A percentile compares a stretch with the other conserved stretches of the same genome.
Evolutionary conservation across 257 asterid genomes (phyloP).

Genomic region (Marsdenia floribunda): DNA sequence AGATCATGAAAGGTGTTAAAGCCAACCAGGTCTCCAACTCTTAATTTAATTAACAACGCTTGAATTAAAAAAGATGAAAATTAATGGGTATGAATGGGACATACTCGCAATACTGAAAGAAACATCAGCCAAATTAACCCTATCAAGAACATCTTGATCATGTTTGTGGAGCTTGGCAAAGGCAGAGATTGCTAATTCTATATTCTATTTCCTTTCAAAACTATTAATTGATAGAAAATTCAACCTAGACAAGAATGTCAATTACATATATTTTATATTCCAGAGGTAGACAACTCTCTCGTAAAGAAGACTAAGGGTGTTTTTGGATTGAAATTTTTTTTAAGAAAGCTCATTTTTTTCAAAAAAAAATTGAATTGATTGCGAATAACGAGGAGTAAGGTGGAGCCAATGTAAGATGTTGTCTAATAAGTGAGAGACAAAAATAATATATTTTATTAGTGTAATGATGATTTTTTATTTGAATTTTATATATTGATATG

Average conservation of each 20-base stretch:
- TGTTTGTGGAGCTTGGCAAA: slow-evolving; percentile 56
- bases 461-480: too few relatives aligned
- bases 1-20: not conserved
- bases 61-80: not conserved
- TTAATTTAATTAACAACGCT: not conserved
- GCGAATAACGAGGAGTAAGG: too few relatives aligned
- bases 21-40: not conserved
- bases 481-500: too few relatives aligned
- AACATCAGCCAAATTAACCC: slow-evolving; percentile 36
- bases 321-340: too few relatives aligned
- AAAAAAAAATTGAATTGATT: too few relatives aligned
- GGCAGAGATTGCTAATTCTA: slow-evolving; percentile 84
- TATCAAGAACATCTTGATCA: slow-evolving; percentile 29
- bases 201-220: slow-evolving; percentile 88
- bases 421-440: too few relatives aligned
- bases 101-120: slow-evolving; percentile 73
- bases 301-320: too few relatives aligned
- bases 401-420: too few relatives aligned
- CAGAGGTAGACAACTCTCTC: not conserved
- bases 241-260: slow-evolving; percentile 40
- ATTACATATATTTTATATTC: not conserved
- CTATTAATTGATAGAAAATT: slow-evolving; percentile 90
- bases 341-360: too few relatives aligned
- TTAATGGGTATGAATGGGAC: slow-evolving; percentile 12
- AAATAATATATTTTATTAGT: too few relatives aligned